A percentile compares a stretch with the other conserved stretches of the same genome.
Conservation (phyloP, 2,329 filamentous ascomycete genomes). For the Cladosporium phlei region DNA sequence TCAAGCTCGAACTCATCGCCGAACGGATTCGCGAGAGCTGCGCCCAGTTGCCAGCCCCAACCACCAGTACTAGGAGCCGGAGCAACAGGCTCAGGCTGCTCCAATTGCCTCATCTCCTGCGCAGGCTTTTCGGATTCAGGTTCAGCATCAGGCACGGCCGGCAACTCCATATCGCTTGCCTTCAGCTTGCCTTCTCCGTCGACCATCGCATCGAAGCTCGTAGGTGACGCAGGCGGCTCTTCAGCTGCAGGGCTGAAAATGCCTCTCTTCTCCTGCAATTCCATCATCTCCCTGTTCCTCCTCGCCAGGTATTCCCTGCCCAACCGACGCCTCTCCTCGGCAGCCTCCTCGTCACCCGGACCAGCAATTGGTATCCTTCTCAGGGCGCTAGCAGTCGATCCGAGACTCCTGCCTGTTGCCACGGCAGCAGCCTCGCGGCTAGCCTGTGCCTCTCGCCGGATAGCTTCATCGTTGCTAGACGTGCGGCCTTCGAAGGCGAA, state of each 20-base stretch:
- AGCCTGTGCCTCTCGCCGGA: slow-evolving; percentile 28
- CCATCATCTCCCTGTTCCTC: slow-evolving; percentile 32
- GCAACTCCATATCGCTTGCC: slow-evolving; percentile 4
- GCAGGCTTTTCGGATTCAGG: background rate
- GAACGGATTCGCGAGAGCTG: slow-evolving; percentile 43
- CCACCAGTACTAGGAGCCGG: slow-evolving; percentile 27
- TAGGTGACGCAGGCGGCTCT: slow-evolving; percentile 9
- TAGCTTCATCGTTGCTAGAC: slow-evolving; percentile 27
- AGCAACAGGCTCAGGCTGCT: slow-evolving; percentile 15
- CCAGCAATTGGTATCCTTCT: slow-evolving; percentile 29
- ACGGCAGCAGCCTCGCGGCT: slow-evolving; percentile 30
- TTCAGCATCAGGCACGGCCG: background rate
- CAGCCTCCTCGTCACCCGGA: slow-evolving; percentile 27
- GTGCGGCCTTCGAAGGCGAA: slow-evolving; percentile 34
- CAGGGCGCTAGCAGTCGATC: slow-evolving; percentile 19
- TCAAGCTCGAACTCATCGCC: slow-evolving; percentile 38
- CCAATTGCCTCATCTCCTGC: slow-evolving; percentile 23
- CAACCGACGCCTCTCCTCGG: slow-evolving; percentile 31
- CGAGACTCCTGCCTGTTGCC: slow-evolving; percentile 31
- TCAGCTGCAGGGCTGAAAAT: slow-evolving; percentile 17
- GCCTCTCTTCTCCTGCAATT: slow-evolving; percentile 28
- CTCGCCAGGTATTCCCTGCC: slow-evolving; percentile 33
- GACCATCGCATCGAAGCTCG: slow-evolving; percentile 31
- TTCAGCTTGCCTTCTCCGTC: slow-evolving; percentile 29
- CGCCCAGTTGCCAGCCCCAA: slow-evolving; percentile 35